Conservation (phyloP, 768 basidiomycete species). For the Daedaleopsis nitida region DNA sequence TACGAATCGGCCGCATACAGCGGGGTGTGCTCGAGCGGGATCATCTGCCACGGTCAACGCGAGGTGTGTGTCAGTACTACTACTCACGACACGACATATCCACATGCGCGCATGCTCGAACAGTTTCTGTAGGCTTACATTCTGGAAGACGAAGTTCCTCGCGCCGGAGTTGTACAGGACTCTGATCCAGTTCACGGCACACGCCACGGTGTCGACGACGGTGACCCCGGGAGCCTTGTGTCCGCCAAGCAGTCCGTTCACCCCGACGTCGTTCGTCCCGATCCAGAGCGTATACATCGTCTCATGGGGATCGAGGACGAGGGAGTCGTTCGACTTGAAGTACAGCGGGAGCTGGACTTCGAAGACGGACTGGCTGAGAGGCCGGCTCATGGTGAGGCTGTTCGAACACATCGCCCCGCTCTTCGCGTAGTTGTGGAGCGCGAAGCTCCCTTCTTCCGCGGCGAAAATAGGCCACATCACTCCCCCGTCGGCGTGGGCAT, state of each 20-base stretch:
- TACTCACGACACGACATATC: too few relatives aligned
- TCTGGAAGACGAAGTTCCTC: slow-evolving; percentile 70
- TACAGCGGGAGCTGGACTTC: slow-evolving; percentile 59
- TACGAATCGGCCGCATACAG: slow-evolving; percentile 36
- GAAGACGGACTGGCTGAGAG: slow-evolving; percentile 59
- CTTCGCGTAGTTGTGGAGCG: slow-evolving; percentile 58
- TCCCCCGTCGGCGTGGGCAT: slow-evolving; percentile 38
- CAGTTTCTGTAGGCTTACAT: slow-evolving; percentile 42
- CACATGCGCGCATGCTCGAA: neutral
- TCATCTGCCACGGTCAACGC: too few relatives aligned
- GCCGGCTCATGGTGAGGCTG: slow-evolving; percentile 56
- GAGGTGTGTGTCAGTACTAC: too few relatives aligned
- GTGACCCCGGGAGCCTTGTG: slow-evolving; percentile 47
- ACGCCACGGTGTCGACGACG: slow-evolving; percentile 56
- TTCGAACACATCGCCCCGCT: slow-evolving; percentile 71
- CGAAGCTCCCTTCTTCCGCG: slow-evolving; percentile 53
- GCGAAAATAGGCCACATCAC: slow-evolving; percentile 62
- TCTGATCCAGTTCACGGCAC: slow-evolving; percentile 63
- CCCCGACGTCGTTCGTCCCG: too few relatives aligned
- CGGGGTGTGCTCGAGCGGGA: slow-evolving; percentile 33
- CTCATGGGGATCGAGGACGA: slow-evolving; percentile 41
- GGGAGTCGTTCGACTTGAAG: slow-evolving; percentile 44
- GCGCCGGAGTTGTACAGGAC: slow-evolving; percentile 58
- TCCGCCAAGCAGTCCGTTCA: slow-evolving; percentile 54
- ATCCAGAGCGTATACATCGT: slow-evolving; percentile 72